phyloP scores from a whole-genome alignment of 208 protist genomes.

The Trypanosoma lewisi region DNA sequence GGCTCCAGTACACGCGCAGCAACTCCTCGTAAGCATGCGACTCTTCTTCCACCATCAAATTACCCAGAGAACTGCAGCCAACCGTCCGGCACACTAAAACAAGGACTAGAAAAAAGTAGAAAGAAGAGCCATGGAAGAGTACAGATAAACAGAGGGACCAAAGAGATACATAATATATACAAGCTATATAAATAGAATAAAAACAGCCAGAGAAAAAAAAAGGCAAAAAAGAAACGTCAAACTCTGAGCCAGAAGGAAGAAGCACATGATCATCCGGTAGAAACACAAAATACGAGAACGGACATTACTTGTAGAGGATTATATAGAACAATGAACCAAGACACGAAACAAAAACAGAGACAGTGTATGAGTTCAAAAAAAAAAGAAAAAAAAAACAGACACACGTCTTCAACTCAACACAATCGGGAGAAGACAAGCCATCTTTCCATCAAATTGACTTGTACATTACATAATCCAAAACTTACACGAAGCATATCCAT shows the following conservation, averaged over 20 bases:
- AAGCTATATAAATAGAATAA: not conserved
- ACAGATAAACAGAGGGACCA: not conserved
- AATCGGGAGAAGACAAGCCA: no score
- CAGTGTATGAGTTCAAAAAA: not conserved
- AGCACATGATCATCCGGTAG: not conserved
- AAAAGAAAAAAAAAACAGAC: not conserved
- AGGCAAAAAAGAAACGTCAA: not conserved
- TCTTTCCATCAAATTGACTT: no score
- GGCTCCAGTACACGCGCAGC: slow-evolving; percentile 43
- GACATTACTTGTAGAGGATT: no score
- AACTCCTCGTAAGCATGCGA: slow-evolving; percentile 21
- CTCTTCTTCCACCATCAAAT: not conserved
- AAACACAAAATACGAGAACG: no score
- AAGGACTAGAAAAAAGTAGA: not conserved
- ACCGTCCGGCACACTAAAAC: not conserved
- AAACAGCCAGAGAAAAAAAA: not conserved
- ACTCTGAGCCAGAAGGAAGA: not conserved
- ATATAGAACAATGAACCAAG: not conserved
- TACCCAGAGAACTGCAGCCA: not conserved
- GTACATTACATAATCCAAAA: no score
- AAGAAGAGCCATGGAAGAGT: not conserved
- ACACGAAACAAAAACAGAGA: not conserved
- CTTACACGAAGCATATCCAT: no score
- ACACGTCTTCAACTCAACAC: no score
- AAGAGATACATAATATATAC: no score